These are phyloP conservation scores for Cytospora piceicola DNA, from an alignment of 2,329 filamentous ascomycete species.

Conservation along the genomic window DNA sequence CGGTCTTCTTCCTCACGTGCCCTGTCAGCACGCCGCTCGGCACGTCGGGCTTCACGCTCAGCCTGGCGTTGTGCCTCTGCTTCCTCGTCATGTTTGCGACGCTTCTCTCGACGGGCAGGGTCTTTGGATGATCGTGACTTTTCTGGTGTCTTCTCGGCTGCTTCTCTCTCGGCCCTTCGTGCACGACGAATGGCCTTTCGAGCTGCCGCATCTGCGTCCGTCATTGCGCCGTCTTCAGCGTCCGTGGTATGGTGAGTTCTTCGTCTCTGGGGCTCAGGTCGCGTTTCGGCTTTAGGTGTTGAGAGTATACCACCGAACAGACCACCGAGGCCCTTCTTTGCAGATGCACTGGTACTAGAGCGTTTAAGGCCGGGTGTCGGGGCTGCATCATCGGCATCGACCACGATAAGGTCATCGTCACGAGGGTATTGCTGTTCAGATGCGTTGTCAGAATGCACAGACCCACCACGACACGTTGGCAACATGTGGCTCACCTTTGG, in stretches of 20 bases:
- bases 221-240: constrained; percentile 54
- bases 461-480: constrained; percentile 22
- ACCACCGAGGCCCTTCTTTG: constrained; percentile 62
- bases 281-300: constrained; percentile 48
- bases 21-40: constrained; percentile 55
- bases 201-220: constrained; percentile 64
- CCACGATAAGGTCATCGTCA: constrained; percentile 63
- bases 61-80: constrained; percentile 57
- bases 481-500: constrained; percentile 44
- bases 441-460: constrained; percentile 43
- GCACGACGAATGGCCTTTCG: constrained; percentile 66
- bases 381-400: constrained; percentile 54
- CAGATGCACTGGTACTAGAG: constrained; percentile 58
- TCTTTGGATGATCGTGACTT: constrained; percentile 62
- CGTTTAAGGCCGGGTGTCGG: constrained; percentile 58
- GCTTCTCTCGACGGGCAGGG: constrained; percentile 59
- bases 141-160: constrained; percentile 51
- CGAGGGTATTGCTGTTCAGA: constrained; percentile 65
- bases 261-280: constrained; percentile 53
- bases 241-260: constrained; percentile 55
- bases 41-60: constrained; percentile 62
- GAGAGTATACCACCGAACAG: constrained; percentile 65
- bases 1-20: constrained; percentile 55
- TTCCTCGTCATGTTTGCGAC: constrained; percentile 60
- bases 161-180: constrained; percentile 54